phyloP scores from a whole-genome alignment of 768 basidiomycete species.

The Russula ochroleuca region DNA sequence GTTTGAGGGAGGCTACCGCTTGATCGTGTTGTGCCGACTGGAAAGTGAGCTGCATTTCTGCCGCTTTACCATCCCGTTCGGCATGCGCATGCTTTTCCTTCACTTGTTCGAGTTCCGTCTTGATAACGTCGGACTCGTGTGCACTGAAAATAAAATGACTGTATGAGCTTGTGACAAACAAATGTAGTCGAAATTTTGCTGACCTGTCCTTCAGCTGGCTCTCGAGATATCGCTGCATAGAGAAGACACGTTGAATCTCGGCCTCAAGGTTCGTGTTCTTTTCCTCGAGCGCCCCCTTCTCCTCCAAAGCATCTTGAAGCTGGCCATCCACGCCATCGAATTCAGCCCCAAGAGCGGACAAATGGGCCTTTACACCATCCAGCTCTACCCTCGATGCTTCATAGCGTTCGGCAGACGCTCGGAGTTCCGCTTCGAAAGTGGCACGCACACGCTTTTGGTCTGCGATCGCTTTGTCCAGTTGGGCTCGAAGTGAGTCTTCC shows the following conservation, averaged over 20 bases:
- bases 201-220: slow-evolving; percentile 61
- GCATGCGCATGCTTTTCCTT: slow-evolving; percentile 39
- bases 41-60: slow-evolving; percentile 62
- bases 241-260: slow-evolving; percentile 59
- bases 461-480: slow-evolving; percentile 21
- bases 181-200: slow-evolving; percentile 24
- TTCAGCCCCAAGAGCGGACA: slow-evolving; percentile 38
- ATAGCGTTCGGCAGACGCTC: slow-evolving; percentile 12
- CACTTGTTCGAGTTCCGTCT: slow-evolving; percentile 26
- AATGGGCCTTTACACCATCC: slow-evolving; percentile 28
- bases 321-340: slow-evolving; percentile 41
- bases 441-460: slow-evolving; percentile 10
- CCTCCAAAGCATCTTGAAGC: slow-evolving; percentile 42
- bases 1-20: slow-evolving; percentile 52
- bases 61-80: slow-evolving; percentile 48
- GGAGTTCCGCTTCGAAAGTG: slow-evolving; percentile 28
- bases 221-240: slow-evolving; percentile 59
- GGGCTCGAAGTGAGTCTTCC: slow-evolving; percentile 11
- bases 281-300: slow-evolving; percentile 50
- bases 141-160: slow-evolving; percentile 45
- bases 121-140: slow-evolving; percentile 39
- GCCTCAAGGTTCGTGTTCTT: slow-evolving; percentile 58
- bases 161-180: slow-evolving; percentile 4
- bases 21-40: slow-evolving; percentile 65
- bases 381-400: slow-evolving; percentile 7